Evolutionary conservation across 1,284 basidiomycete species (phyloP), one percentile per base, ranked within the genome.

Genomic region (Coriolopsis trogii): DNA sequence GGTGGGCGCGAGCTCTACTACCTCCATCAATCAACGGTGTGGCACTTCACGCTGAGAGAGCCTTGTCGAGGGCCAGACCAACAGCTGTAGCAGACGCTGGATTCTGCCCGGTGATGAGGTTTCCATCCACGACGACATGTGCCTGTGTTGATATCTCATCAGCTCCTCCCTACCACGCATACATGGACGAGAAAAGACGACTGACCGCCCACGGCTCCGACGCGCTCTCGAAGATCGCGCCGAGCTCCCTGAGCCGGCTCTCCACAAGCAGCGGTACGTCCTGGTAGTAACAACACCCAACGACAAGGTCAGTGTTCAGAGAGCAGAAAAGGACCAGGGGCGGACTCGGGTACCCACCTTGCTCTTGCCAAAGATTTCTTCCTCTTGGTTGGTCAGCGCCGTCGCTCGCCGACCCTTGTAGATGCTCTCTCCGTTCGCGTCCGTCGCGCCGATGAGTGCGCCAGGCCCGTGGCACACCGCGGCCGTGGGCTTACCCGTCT

Each of bases 381-480:
- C 89, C 63, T 92, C 90, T 1, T 62, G 68, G 66, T 91, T 85
- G 46, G 88, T 84, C 70, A 93, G 89, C 20, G 78, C 84, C 0
- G 89, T 91, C 37, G 76, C 76, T 13, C 70, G 63, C 52, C 76
- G 78, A 28, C 83, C 87, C 8, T 73, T 75, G 63, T 91, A 83
- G 55, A 91, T 84, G 2, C 82, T 80, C 58, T 81, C 77, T 40
- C 82, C 83, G 3, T 75, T 63, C 1, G 72, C 68, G 59, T 81
- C 82, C 13, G 76, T 80, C 4, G 70, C 83, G 15, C 74, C 73
- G 20, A 82, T 77, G 16, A 90, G 69, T 31, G 81, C 80, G 40
- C 79, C 85, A 55, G 87, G 79, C 28, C 87, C 89, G 67, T 91
- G 89, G 70, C 88, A 91, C 10, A 91, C 87, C 5, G 87, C 86